Percentiles rank a stretch among this genome's conserved stretches.
Conservation (phyloP, 1,139 yeast species). For the Wickerhamomyces sp. region DNA sequence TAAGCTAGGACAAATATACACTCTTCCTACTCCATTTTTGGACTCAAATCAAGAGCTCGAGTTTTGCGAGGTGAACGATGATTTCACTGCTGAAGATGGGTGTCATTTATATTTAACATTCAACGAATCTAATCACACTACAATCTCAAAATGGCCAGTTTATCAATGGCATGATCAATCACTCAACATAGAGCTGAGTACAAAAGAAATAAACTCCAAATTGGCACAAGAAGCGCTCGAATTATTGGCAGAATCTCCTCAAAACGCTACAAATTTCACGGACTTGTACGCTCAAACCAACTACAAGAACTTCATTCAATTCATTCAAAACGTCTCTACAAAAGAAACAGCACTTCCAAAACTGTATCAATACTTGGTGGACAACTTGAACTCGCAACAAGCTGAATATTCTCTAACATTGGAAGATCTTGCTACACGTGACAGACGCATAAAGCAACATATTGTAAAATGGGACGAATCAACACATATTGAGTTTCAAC, state of each 20-base stretch:
- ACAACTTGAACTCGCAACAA: slow-evolving; percentile 19
- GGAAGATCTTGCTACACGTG: slow-evolving; percentile 13
- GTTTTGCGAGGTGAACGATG: slow-evolving; percentile 20
- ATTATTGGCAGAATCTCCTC: slow-evolving; percentile 23
- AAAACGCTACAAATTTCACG: slow-evolving; percentile 24
- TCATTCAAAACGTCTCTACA: slow-evolving; percentile 7
- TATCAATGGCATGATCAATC: slow-evolving; percentile 13
- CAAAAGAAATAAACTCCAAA: slow-evolving; percentile 24
- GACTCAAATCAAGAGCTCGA: slow-evolving; percentile 14
- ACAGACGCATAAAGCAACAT: slow-evolving; percentile 14
- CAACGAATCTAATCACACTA: slow-evolving; percentile 6
- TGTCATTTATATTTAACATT: slow-evolving; percentile 27
- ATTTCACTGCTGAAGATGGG: slow-evolving; percentile 16
- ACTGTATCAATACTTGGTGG: slow-evolving; percentile 16
- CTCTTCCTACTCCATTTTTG: slow-evolving; percentile 22
- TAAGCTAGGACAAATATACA: slow-evolving; percentile 5
- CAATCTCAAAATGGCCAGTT: slow-evolving; percentile 24
- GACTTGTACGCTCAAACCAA: slow-evolving; percentile 14
- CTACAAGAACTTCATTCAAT: slow-evolving; percentile 8
- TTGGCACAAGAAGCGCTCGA: slow-evolving; percentile 18
- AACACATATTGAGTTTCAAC: slow-evolving; percentile 27
- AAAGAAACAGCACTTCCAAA: slow-evolving; percentile 9
- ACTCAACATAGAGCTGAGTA: slow-evolving; percentile 5
- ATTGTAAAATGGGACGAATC: slow-evolving; percentile 26
- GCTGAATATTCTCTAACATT: slow-evolving; percentile 16